Conservation (phyloP, 2,329 filamentous ascomycete genomes). For the Aspergillus pseudotamarii region DNA sequence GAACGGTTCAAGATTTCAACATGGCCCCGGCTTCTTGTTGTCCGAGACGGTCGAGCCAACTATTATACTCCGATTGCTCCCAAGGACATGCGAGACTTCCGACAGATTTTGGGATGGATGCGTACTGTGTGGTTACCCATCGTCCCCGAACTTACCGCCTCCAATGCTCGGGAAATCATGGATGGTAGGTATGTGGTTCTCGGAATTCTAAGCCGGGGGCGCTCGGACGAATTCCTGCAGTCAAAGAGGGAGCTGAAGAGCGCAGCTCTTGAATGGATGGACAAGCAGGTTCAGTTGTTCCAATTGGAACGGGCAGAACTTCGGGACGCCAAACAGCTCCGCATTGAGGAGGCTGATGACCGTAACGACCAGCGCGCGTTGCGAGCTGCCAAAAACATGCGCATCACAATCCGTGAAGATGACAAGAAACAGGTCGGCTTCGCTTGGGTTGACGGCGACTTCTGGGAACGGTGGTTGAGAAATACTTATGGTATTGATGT, state of each 20-base stretch:
- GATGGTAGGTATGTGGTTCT: slow-evolving; percentile 92
- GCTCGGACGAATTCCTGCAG: slow-evolving; percentile 74
- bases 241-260: slow-evolving; percentile 91
- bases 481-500: slow-evolving; percentile 94
- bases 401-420: slow-evolving; percentile 85
- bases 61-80: slow-evolving; percentile 89
- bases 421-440: slow-evolving; percentile 89
- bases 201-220: slow-evolving; percentile 79
- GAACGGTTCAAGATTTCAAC: slow-evolving; percentile 93
- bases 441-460: slow-evolving; percentile 94
- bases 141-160: slow-evolving; percentile 87
- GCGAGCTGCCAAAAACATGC: slow-evolving; percentile 83
- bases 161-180: slow-evolving; percentile 94
- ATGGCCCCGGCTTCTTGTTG: slow-evolving; percentile 91
- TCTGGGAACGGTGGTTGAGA: slow-evolving; percentile 96
- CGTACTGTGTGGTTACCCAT: slow-evolving; percentile 93
- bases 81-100: slow-evolving; percentile 86
- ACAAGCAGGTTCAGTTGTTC: slow-evolving; percentile 89
- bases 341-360: slow-evolving; percentile 95
- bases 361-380: slow-evolving; percentile 86
- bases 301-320: slow-evolving; percentile 91
- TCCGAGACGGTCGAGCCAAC: slow-evolving; percentile 82
- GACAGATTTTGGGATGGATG: slow-evolving; percentile 87
- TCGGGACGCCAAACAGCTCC: slow-evolving; percentile 88
- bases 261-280: slow-evolving; percentile 96